A percentile compares a stretch with the other conserved stretches of the same genome.
These are phyloP conservation scores for Scleroderma bovista DNA, from an alignment of 768 basidiomycete genomes.

Conservation along the genomic window DNA sequence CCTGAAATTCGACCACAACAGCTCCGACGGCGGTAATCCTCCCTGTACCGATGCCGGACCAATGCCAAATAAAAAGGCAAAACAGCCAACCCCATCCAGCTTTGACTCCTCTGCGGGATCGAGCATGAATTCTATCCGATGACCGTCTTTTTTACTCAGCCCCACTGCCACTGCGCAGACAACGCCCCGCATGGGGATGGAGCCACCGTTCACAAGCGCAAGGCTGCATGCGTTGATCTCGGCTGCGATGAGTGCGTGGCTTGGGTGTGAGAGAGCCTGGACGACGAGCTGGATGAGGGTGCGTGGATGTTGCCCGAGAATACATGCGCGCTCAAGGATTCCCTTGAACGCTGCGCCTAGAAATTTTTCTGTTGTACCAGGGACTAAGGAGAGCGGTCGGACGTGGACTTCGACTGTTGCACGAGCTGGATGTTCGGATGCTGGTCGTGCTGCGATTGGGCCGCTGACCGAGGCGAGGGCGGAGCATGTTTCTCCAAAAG, in stretches of 20 bases:
- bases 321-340: constrained; percentile 53
- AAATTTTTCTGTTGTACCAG: constrained; percentile 65
- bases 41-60: not conserved
- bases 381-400: constrained; percentile 62
- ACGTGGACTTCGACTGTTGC: constrained; percentile 72
- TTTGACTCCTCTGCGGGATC: constrained; percentile 44
- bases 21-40: constrained; percentile 19
- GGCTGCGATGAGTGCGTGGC: constrained; percentile 49
- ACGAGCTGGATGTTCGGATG: constrained; percentile 63
- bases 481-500: constrained; percentile 10
- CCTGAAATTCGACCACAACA: constrained; percentile 22
- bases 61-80: constrained; percentile 56
- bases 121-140: constrained; percentile 34
- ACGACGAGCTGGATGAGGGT: constrained; percentile 75
- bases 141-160: constrained; percentile 13
- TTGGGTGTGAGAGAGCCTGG: constrained; percentile 43
- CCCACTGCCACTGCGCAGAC: constrained; percentile 64
- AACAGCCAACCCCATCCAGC: constrained; percentile 50
- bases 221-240: constrained; percentile 67
- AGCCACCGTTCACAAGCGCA: constrained; percentile 63
- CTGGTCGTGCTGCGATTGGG: constrained; percentile 70
- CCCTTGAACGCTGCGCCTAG: constrained; percentile 49
- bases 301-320: constrained; percentile 66
- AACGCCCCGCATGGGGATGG: constrained; percentile 71
- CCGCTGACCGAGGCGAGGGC: constrained; percentile 75